Evolutionary conservation across 306 rosid species (phyloP).

Genomic region (Rosa persica): DNA sequence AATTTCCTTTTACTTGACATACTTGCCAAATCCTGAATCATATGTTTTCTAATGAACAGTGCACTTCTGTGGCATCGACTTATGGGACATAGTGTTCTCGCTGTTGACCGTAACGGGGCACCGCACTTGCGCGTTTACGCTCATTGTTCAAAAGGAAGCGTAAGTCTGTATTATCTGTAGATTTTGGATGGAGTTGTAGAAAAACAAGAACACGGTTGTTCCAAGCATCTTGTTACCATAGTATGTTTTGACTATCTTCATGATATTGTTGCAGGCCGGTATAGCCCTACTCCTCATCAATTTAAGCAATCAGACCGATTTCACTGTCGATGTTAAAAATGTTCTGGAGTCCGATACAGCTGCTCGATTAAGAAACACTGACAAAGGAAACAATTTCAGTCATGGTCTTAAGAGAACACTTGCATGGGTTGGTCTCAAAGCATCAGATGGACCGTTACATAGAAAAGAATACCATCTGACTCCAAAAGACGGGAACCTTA

Average conservation of each 20-base stretch:
- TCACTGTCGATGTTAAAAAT: constrained; percentile 41
- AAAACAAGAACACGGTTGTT: neutral
- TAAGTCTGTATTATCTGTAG: constrained; percentile 37
- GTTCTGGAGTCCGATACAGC: constrained; percentile 12
- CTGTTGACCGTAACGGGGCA: constrained; percentile 42
- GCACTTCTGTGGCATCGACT: constrained; percentile 94
- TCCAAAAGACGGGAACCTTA: constrained; percentile 47
- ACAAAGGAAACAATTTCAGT: constrained; percentile 30
- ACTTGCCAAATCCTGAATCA: constrained; percentile 8
- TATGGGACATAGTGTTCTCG: constrained; percentile 79
- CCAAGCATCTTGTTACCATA: neutral
- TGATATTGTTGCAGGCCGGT: constrained; percentile 51
- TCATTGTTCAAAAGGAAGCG: constrained; percentile 85
- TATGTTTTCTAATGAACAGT: constrained; percentile 36
- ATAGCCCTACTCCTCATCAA: constrained; percentile 74
- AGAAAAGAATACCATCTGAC: constrained; percentile 90
- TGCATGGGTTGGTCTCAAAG: constrained; percentile 75
- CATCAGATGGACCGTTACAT: constrained; percentile 46
- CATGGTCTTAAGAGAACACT: constrained; percentile 62
- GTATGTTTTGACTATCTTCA: neutral
- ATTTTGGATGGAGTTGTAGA: neutral
- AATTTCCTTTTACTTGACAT: constrained; percentile 11
- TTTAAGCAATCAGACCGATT: constrained; percentile 72
- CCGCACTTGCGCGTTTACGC: constrained; percentile 77
- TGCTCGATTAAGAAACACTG: constrained; percentile 19